A percentile compares a stretch with the other conserved stretches of the same genome.
phyloP scores from a whole-genome alignment of 1,139 yeast genomes.

The Saccharomyces hybrid region DNA sequence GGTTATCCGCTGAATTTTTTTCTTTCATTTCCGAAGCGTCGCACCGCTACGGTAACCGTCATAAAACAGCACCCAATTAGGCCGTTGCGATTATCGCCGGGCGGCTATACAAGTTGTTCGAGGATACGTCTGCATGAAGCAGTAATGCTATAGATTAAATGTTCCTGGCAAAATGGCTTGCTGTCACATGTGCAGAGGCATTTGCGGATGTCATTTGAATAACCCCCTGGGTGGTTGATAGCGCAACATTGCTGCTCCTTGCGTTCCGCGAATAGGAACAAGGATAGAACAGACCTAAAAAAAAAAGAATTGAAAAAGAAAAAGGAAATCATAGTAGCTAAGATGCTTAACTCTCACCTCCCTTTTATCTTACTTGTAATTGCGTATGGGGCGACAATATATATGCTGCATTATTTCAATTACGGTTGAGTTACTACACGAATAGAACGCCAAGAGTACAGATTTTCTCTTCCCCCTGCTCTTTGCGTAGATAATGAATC shows the following conservation, averaged over 20 bases:
- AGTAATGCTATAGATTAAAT: background rate
- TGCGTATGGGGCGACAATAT: too few relatives aligned
- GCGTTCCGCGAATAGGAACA: background rate
- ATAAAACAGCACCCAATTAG: background rate
- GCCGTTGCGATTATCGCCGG: background rate
- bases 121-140: background rate
- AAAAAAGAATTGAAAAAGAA: background rate
- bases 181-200: background rate
- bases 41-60: background rate
- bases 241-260: background rate
- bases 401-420: too few relatives aligned
- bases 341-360: too few relatives aligned
- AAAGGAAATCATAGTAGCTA: too few relatives aligned
- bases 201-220: background rate
- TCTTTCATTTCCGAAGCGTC: background rate
- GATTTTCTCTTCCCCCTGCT: too few relatives aligned
- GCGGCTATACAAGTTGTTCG: background rate
- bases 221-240: background rate
- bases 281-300: background rate
- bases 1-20: background rate
- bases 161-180: background rate
- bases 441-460: too few relatives aligned
- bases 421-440: too few relatives aligned
- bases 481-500: too few relatives aligned
- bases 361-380: too few relatives aligned